Conservation (phyloP, 805 yeast genomes). For the Kazachstania kunashirensis region DNA sequence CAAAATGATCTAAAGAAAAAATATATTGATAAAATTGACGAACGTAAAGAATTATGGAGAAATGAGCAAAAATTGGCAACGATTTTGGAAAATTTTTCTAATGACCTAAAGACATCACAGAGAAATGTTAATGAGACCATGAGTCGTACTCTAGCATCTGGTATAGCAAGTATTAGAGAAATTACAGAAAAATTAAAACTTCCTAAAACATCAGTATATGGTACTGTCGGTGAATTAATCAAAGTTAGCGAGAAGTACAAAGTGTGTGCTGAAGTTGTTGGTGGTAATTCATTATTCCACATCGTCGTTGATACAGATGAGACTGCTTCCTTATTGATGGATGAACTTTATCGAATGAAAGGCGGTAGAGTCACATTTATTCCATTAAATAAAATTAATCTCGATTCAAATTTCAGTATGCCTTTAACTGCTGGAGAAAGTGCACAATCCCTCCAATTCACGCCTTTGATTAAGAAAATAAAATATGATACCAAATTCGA, state of each 20-base stretch:
- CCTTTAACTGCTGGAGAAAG: conserved; percentile 43
- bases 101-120: conserved; percentile 48
- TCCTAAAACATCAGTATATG: conserved; percentile 51
- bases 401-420: conserved; percentile 34
- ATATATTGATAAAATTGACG: conserved; percentile 44
- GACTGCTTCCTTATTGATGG: conserved; percentile 73
- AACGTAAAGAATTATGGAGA: conserved; percentile 69
- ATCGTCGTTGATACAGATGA: conserved; percentile 82
- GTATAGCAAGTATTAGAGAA: conserved; percentile 58
- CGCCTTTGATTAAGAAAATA: conserved; percentile 71
- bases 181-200: conserved; percentile 53
- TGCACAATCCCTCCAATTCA: conserved; percentile 35
- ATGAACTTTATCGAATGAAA: conserved; percentile 56
- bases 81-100: conserved; percentile 43
- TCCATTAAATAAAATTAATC: conserved; percentile 64
- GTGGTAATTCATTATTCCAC: conserved; percentile 78
- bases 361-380: conserved; percentile 85
- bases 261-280: conserved; percentile 80
- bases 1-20: conserved; percentile 31
- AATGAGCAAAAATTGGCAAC: conserved; percentile 58
- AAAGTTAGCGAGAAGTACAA: conserved; percentile 73
- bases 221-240: conserved; percentile 78
- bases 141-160: conserved; percentile 61
- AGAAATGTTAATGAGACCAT: conserved; percentile 59
- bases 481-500: conserved; percentile 48